Conservation (phyloP, 2,329 filamentous ascomycete genomes). For the Beauveria asiatica region DNA sequence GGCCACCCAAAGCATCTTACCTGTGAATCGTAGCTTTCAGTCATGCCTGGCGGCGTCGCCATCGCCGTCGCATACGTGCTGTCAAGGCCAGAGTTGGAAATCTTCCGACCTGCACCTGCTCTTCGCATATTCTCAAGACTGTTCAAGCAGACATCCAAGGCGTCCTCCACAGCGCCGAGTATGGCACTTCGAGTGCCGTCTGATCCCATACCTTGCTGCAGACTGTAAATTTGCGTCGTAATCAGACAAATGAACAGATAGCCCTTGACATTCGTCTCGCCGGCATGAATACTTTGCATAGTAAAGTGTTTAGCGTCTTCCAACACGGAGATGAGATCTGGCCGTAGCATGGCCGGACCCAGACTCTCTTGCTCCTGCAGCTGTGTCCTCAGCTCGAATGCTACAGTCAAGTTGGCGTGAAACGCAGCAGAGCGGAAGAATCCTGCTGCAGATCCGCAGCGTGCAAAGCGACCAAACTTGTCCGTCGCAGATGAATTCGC, state of each 20-base stretch:
- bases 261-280: slow-evolving; percentile 48
- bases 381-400: slow-evolving; percentile 31
- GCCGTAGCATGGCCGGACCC: slow-evolving; percentile 24
- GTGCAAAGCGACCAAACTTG: slow-evolving; percentile 21
- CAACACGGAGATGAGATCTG: slow-evolving; percentile 34
- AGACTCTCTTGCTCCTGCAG: slow-evolving; percentile 33
- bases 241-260: slow-evolving; percentile 29
- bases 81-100: neutral
- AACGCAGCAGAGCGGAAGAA: slow-evolving; percentile 29
- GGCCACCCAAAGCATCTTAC: neutral
- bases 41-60: neutral
- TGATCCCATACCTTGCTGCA: neutral
- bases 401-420: slow-evolving; percentile 29
- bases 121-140: neutral
- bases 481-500: slow-evolving; percentile 6
- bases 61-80: neutral
- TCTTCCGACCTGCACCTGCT: neutral
- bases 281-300: slow-evolving; percentile 31
- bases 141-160: neutral
- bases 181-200: neutral
- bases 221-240: neutral
- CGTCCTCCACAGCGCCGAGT: neutral
- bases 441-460: slow-evolving; percentile 30
- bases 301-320: slow-evolving; percentile 32
- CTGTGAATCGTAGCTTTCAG: neutral